These are phyloP conservation scores for Schizonepeta tenuifolia DNA, from an alignment of 257 asterid species.

Conservation along the genomic window DNA sequence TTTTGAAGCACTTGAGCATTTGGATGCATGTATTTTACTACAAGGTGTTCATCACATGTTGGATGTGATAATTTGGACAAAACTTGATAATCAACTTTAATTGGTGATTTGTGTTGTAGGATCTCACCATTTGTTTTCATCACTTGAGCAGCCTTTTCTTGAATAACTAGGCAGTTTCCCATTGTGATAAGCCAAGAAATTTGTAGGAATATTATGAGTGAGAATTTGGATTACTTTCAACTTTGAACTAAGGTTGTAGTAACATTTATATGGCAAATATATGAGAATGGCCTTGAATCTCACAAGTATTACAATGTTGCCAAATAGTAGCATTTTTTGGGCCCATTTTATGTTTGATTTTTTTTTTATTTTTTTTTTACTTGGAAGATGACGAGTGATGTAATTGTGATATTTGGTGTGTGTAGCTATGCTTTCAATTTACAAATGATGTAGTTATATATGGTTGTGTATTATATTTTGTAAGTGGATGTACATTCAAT, in stretches of 20 bases:
- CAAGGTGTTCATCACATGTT: conserved; percentile 44
- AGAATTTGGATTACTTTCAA: not conserved
- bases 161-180: conserved; percentile 71
- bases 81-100: conserved; percentile 45
- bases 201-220: conserved; percentile 10
- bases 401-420: not conserved
- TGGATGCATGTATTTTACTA: conserved; percentile 46
- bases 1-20: conserved; percentile 47
- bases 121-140: conserved; percentile 57
- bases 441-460: not conserved
- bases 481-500: not conserved
- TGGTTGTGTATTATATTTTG: not conserved
- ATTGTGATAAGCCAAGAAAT: conserved; percentile 32
- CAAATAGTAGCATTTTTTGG: not conserved
- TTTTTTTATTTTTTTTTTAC: not conserved
- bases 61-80: conserved; percentile 52
- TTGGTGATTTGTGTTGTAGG: conserved; percentile 56
- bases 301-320: conserved; percentile 36
- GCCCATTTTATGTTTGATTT: not conserved
- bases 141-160: conserved; percentile 45
- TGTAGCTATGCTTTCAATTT: not conserved
- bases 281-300: conserved; percentile 36
- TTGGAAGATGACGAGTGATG: not conserved
- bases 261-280: conserved; percentile 46
- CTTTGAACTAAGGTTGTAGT: conserved; percentile 18